Evolutionary conservation across 1,139 yeast genomes (phyloP), one percentile per base, ranked within the genome.

Genomic region (Taphrina wiesneri): DNA sequence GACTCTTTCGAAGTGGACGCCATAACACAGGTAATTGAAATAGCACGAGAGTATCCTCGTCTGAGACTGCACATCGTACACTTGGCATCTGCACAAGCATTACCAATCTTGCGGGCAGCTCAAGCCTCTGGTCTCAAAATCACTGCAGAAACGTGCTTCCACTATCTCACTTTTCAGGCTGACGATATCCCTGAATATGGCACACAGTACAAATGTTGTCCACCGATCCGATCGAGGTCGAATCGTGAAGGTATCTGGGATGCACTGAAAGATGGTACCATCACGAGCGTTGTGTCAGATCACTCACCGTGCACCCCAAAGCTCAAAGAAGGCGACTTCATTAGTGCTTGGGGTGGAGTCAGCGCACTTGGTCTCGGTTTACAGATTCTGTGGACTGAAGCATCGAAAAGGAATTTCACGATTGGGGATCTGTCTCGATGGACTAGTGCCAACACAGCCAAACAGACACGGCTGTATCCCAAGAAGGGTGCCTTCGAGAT

Each of bases 131-230:
- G 78, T 49, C 73, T 75, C 23, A 81, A 81, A 15, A 75, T 81
- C 11, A 78, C 73, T 68, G 82, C 83, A 2, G 84, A 81, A 71
- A 81, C 84, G 0, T 81, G 84, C 70, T 83, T 83, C 1, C 84
- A 81, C 70, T 81, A 81, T 70, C 71, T 81, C 25, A 77, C 80
- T 60, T 72, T 81, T 39, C 75, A 77, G 47, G 78, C 77, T 53
- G 73, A 76, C 57, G 69, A 80, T 67, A 75, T 75, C 57, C 71
- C 70, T n/a, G 74, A 75, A 56, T 79, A 77, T 71, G 82, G 83
- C 1, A 82, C 84, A 15, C 81, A 81, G 72, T 80, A 77, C 69
- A 77, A 81, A 45, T 81, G 83, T 70, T 81, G 83, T 5, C 84
- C 84, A 0, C 84, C 84, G 1, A 71, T 80, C 63, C 75, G 84